Percentiles rank a stretch among this genome's conserved stretches.
phyloP scores from a whole-genome alignment of 106 monocot species.

The Phalaenopsis equestris region DNA sequence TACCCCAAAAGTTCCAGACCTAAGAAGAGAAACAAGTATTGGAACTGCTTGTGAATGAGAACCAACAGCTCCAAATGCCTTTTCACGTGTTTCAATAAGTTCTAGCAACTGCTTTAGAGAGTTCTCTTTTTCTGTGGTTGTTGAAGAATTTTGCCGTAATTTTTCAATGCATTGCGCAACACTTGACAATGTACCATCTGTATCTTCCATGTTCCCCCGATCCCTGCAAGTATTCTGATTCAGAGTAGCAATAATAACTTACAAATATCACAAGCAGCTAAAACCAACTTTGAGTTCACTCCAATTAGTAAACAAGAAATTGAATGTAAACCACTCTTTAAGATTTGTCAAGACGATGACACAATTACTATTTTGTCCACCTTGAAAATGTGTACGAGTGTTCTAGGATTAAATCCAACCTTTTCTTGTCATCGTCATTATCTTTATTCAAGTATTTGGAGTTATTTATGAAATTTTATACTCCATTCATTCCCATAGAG shows the following conservation, averaged over 20 bases:
- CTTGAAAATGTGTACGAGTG: background rate
- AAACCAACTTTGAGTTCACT: background rate
- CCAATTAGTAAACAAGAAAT: background rate
- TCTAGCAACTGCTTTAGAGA: slow-evolving; percentile 83
- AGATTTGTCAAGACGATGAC: background rate
- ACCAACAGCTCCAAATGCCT: slow-evolving; percentile 88
- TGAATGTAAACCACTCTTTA: background rate
- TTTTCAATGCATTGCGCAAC: slow-evolving; percentile 96
- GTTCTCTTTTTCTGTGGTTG: slow-evolving; percentile 74
- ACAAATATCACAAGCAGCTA: background rate
- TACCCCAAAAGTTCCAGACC: slow-evolving; percentile 74
- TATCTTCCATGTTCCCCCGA: slow-evolving; percentile 64
- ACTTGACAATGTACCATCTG: slow-evolving; percentile 87
- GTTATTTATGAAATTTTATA: background rate
- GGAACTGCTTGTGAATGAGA: slow-evolving; percentile 98
- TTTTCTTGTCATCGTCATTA: background rate
- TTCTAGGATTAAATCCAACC: background rate
- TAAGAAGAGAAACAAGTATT: slow-evolving; percentile 88
- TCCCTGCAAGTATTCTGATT: slow-evolving; percentile 36
- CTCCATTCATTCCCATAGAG: no score
- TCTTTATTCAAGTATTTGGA: background rate
- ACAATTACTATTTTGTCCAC: background rate
- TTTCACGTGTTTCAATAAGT: slow-evolving; percentile 80
- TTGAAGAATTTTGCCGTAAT: slow-evolving; percentile 56
- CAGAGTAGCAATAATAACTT: background rate